A percentile compares a stretch with the other conserved stretches of the same genome.
These are phyloP conservation scores for Leptographium galeiforme DNA, from an alignment of 2,329 filamentous ascomycete species.

Conservation along the genomic window DNA sequence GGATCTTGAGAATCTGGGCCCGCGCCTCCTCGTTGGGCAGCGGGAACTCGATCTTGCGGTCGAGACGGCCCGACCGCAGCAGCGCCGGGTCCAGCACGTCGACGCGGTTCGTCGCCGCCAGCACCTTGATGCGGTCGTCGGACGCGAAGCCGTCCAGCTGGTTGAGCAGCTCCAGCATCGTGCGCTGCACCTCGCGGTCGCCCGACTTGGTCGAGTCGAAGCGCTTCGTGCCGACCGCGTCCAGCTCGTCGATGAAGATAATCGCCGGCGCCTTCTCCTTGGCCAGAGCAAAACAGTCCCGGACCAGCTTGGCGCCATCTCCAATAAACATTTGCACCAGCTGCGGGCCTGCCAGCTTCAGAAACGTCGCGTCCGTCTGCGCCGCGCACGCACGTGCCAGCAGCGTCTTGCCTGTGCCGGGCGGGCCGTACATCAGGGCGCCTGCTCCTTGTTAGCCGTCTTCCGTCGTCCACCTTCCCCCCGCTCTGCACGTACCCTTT, in stretches of 20 bases:
- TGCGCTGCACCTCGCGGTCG: conserved; percentile 94
- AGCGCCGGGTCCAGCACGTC: conserved; percentile 88
- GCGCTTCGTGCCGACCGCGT: conserved; percentile 96
- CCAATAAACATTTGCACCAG: conserved; percentile 99
- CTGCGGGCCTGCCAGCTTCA: conserved; percentile 94
- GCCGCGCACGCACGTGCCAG: conserved; percentile 92
- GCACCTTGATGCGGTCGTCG: conserved; percentile 90
- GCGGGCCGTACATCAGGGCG: conserved; percentile 94
- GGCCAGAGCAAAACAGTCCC: conserved; percentile 91
- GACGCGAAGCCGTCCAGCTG: conserved; percentile 97
- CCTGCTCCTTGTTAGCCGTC: conserved; percentile 34
- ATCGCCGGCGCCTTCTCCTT: conserved; percentile 99
- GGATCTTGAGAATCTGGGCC: conserved; percentile 93
- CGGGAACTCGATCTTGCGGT: conserved; percentile 97
- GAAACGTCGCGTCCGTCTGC: conserved; percentile 95
- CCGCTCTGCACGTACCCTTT: conserved; percentile 50
- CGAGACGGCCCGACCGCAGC: conserved; percentile 79
- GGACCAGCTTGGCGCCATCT: conserved; percentile 92
- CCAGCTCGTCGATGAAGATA: conserved; percentile 98
- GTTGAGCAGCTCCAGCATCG: conserved; percentile 97
- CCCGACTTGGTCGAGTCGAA: conserved; percentile 98
- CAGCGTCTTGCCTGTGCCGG: conserved; percentile 81
- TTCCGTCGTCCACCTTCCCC: not conserved
- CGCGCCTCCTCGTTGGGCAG: conserved; percentile 95
- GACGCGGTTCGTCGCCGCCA: conserved; percentile 87